Conservation (phyloP, 305 asterid genomes). For the Fraxinus angustifolia region DNA sequence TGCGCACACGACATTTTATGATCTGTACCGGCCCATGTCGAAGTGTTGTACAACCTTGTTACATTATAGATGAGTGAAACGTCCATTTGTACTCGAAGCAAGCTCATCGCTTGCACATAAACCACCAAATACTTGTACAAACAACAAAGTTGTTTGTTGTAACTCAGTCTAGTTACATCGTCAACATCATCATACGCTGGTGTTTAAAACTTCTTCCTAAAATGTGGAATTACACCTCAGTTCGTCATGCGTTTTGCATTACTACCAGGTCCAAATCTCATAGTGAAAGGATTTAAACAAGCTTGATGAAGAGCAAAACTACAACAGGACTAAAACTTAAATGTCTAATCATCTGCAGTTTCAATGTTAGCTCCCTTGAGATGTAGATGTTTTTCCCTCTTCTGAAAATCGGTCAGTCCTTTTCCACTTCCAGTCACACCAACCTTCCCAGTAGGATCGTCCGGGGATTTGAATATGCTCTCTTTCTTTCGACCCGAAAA, state of each 20-base stretch:
- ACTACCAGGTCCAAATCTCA: constrained; percentile 10
- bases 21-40: not conserved
- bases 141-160: not conserved
- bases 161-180: not conserved
- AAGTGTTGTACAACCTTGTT: not conserved
- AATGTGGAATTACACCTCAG: not conserved
- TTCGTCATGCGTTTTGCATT: not conserved
- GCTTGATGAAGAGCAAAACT: constrained; percentile 20
- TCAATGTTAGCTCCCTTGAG: constrained; percentile 83
- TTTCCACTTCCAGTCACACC: constrained; percentile 98
- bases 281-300: not conserved
- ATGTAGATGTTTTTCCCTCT: constrained; percentile 92
- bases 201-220: not conserved
- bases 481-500: constrained; percentile 96
- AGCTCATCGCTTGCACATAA: not conserved
- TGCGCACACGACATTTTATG: not conserved
- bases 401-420: constrained; percentile 92
- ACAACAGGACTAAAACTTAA: not conserved
- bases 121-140: not conserved
- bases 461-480: constrained; percentile 96
- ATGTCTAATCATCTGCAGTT: constrained; percentile 49
- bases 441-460: constrained; percentile 89
- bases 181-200: not conserved
- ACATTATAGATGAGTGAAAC: not conserved
- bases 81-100: not conserved